Evolutionary conservation across 495 filamentous ascomycete species (phyloP), one percentile per base, ranked within the genome.

Genomic region (Annulohypoxylon moriforme): DNA sequence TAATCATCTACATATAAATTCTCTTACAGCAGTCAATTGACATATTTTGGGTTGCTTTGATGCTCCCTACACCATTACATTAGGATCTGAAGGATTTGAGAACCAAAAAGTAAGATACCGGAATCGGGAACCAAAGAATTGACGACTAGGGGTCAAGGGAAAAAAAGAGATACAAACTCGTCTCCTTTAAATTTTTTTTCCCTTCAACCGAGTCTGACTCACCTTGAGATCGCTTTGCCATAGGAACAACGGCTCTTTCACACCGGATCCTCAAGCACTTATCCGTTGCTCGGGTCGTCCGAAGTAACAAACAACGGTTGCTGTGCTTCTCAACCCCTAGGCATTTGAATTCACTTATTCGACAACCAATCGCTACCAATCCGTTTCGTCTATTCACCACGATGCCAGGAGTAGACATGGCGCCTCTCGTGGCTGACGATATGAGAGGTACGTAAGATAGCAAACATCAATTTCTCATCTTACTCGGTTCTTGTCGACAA

Each of bases 401-500:
- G 4, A 84, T 84, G 81, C 81, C 80, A 58, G 83, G 83, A 69
- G 52, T 83, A 36, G 81, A 85, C 25, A 80, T 82, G 77, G 76
- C 72, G 73, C 79, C 80, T 61, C 82, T 84, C 47, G 76, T 77
- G 75, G 82, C 83, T 38, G 83, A 84, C 68, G 81, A 85, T 68
- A 82, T 81, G 75, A 79, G 83, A 84, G 81, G 83, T 85, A 81
- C 31, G 69, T 71, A 24, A 61, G 31, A 61, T 20, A 64, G 60
- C 46, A 70, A 40, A 53, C 66, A 62, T 25, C 14, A 25, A 46
- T 5, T 9, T 14, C 16, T 40, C 16, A 42, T 53, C 34, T 27
- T 16, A 50, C 46, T 33, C 34, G 25, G 24, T 60, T 44, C 10
- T 38, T 20, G 13, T 11, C 33, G 42, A 57, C 36, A 22, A 5